Evolutionary conservation across 176 grass and related monocot genomes (phyloP), one percentile per base, ranked within the genome.

Genomic region (Oropetium thomaeum): DNA sequence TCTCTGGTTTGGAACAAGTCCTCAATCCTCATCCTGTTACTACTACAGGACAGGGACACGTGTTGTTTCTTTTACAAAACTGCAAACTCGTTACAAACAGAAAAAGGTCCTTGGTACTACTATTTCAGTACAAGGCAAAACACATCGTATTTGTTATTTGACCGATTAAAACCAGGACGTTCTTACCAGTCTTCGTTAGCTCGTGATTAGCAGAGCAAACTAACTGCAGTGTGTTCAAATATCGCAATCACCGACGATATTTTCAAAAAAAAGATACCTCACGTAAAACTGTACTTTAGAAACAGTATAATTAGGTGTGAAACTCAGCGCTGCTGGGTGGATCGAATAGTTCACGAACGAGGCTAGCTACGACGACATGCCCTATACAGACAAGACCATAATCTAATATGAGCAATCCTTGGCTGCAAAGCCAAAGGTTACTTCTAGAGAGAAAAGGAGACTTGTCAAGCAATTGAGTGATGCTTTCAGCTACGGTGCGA

Each of bases 391-490:
- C 22, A 28, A 16, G 40, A 62, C n/a, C 16, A 71, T 62, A 29
- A 73, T 81, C 15, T 73, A 73, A 64, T 55, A 43, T 81, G 58
- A 23, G 58, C 58, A 38, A 65, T 73, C 58, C 69, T 81, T 81
- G 58, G 33, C 33, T 42, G 25, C 69, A 72, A 81, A 73, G 79
- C 79, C 69, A 73, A 33, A 73, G 69, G 45, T 65, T 54, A 53
- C 79, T 81, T 73, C 0, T 32, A 7, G 79, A 53, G 43, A 81
- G 43, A 70, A 57, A 57, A 30, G 58, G 44, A 73, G 69, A 42
- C 68, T 81, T 64, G 58, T 30, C 32, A 81, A 53, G 79, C 79
- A 81, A 81, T 64, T 32, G 54, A 30, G 30, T 73, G 58, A 81
- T 31, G 31, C 69, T 62, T 62, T 80, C 57, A 71, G 27, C 55